phyloP scores from a whole-genome alignment of 352 stramenopile genomes.

The Phytophthora brassicae region DNA sequence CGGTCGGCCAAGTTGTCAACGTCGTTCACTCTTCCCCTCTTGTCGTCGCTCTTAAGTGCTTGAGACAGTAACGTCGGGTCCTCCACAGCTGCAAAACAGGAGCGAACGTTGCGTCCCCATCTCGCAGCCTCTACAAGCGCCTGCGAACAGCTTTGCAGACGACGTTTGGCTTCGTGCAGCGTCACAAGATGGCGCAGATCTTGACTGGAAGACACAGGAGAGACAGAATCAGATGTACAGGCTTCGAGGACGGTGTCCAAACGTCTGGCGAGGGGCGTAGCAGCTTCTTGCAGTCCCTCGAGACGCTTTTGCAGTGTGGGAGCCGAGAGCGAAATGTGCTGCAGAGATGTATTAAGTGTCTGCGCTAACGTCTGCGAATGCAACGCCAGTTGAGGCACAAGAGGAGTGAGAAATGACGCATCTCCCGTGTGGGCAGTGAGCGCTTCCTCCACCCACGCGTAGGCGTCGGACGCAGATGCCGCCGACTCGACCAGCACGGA shows the following conservation, averaged over 20 bases:
- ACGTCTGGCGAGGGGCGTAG: slow-evolving; percentile 40
- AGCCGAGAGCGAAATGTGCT: slow-evolving; percentile 52
- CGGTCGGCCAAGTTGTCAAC: slow-evolving; percentile 41
- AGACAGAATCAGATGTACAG: slow-evolving; percentile 15
- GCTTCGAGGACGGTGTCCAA: slow-evolving; percentile 46
- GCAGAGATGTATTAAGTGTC: slow-evolving; percentile 57
- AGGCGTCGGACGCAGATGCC: slow-evolving; percentile 55
- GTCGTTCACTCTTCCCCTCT: too few relatives aligned
- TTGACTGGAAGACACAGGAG: neutral
- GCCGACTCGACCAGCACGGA: slow-evolving; percentile 42
- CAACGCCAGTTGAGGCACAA: slow-evolving; percentile 62
- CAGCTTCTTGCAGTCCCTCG: slow-evolving; percentile 44
- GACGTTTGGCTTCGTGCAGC: slow-evolving; percentile 71
- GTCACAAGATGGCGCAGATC: slow-evolving; percentile 61
- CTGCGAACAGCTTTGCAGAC: slow-evolving; percentile 63
- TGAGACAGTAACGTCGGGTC: slow-evolving; percentile 30
- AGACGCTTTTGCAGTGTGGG: slow-evolving; percentile 62
- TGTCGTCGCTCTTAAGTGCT: slow-evolving; percentile 12
- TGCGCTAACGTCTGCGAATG: slow-evolving; percentile 62
- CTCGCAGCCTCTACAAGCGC: slow-evolving; percentile 66
- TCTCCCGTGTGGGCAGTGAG: slow-evolving; percentile 39
- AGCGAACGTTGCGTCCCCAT: slow-evolving; percentile 67
- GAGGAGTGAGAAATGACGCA: slow-evolving; percentile 33
- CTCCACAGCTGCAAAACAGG: slow-evolving; percentile 50
- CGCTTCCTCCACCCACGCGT: slow-evolving; percentile 71